Base-by-base conservation (phyloP, 2,329 filamentous ascomycete species). In the Talaromyces sp. region DNA sequence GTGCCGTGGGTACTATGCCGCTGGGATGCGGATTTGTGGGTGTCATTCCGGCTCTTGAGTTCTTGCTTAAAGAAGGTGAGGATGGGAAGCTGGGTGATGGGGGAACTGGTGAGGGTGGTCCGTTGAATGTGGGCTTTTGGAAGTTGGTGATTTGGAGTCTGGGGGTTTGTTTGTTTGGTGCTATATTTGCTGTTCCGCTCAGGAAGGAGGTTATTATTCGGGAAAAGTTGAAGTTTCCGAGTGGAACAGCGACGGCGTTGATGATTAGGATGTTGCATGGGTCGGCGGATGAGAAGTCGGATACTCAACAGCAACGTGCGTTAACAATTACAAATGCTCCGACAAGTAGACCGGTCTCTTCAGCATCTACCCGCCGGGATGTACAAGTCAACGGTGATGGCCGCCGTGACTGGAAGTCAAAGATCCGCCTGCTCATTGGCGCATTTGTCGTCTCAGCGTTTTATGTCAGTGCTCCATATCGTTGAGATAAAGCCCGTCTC, bases 1-100 rank as follows among this genome's bases (percentile, higher is more conserved):
- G 95, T 11, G 91, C 91, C 16, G 96, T 98, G 77, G 95, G 94
- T 0, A 96, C 96, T 5, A 98, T 98, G 92, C 95, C 95, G 0
- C 81, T 99, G 11, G 94, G 94, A 0, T 96, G 94, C 71, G 95
- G 95, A 1, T 97, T 98, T 74, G 94, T 98, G 19, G 94, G 94
- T 5, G 93, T 98, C 9, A 89, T 98, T 67, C 95, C 95, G 1
- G 94, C 94, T 0, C 85, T 99, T 81, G 92, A 97, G 73, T 97
- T 91, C 70, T 81, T 99, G 58, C 79, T 99, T 60, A 88, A 85
- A 61, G 81, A 88, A 1, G 87, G 91, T 16, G 94, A 98, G 76
- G 87, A 89, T 68, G 93, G 92, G 0, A 91, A 92, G 0, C 81
- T 86, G 0, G 87, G 90, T 27, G 94, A 97, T 78, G 87, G 88